Evolutionary conservation across 2,329 filamentous ascomycete genomes (phyloP).

Genomic region (Seiridium unicorne): DNA sequence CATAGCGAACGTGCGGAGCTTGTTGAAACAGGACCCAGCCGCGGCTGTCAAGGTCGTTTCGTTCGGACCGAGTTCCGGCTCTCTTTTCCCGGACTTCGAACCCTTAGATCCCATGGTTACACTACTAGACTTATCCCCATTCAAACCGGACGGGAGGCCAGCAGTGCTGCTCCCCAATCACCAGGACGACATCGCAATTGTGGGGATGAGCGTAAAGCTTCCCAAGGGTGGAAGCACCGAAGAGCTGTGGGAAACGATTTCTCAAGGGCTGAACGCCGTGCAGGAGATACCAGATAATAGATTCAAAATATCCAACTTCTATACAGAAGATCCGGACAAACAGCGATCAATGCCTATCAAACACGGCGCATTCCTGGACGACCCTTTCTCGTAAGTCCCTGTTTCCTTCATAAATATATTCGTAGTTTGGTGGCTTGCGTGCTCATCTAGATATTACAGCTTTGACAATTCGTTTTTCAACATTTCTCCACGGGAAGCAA

Average conservation of each 20-base stretch:
- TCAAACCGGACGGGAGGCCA: neutral
- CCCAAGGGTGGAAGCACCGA: slow-evolving; percentile 6
- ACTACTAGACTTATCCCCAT: slow-evolving; percentile 1
- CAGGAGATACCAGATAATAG: slow-evolving; percentile 6
- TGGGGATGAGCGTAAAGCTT: slow-evolving; percentile 9
- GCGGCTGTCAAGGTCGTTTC: neutral
- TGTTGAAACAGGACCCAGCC: neutral
- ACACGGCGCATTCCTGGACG: slow-evolving; percentile 8
- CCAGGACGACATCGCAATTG: slow-evolving; percentile 7
- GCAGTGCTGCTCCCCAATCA: neutral
- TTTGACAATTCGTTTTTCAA: slow-evolving; percentile 27
- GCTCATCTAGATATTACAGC: slow-evolving; percentile 8
- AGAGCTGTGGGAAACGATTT: slow-evolving; percentile 6
- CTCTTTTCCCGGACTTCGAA: slow-evolving; percentile 4
- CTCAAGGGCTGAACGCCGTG: slow-evolving; percentile 6
- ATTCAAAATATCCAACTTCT: slow-evolving; percentile 7
- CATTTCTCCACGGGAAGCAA: slow-evolving; percentile 23
- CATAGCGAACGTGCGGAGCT: neutral
- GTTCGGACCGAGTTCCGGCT: slow-evolving; percentile 3
- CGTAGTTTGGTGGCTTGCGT: slow-evolving; percentile 7
- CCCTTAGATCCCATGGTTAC: neutral
- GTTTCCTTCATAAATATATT: neutral
- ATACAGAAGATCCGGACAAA: slow-evolving; percentile 3
- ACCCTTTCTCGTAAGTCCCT: slow-evolving; percentile 8
- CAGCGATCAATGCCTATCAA: slow-evolving; percentile 6